Percentiles rank a stretch among this genome's conserved stretches.
Evolutionary conservation across 306 rosid species (phyloP).

Genomic region (Luffa acutangula): DNA sequence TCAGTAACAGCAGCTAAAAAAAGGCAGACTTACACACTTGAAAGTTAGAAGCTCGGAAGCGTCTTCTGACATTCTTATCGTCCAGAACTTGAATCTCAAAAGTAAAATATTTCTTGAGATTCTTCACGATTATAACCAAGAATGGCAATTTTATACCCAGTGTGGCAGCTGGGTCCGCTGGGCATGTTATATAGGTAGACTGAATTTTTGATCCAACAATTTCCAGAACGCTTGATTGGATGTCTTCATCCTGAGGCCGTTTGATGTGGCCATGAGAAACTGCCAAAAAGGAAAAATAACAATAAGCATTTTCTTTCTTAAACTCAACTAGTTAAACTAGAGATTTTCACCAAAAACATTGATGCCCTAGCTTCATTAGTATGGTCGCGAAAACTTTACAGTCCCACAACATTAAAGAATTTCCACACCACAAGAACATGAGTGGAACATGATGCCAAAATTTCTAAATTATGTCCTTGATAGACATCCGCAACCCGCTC

Average conservation of each 20-base stretch:
- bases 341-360: neutral
- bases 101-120: constrained; percentile 83
- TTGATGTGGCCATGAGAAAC: constrained; percentile 81
- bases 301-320: neutral
- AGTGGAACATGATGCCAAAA: neutral
- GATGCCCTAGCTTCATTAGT: neutral
- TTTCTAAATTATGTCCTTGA: neutral
- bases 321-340: neutral
- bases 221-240: constrained; percentile 88
- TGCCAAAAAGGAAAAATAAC: constrained; percentile 20
- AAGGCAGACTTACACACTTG: constrained; percentile 95
- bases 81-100: constrained; percentile 94
- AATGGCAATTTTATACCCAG: constrained; percentile 90
- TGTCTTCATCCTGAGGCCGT: constrained; percentile 95
- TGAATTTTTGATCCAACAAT: constrained; percentile 84
- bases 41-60: constrained; percentile 92
- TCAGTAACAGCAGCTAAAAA: constrained; percentile 28
- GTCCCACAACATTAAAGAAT: neutral
- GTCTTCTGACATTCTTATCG: constrained; percentile 85
- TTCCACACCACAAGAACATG: neutral
- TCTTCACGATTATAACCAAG: constrained; percentile 86
- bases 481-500: neutral
- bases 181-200: constrained; percentile 88
- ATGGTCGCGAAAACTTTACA: neutral
- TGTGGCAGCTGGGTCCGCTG: constrained; percentile 92